These are phyloP conservation scores for Brassica juncea DNA, from an alignment of 345 rosid species.

Conservation along the genomic window DNA sequence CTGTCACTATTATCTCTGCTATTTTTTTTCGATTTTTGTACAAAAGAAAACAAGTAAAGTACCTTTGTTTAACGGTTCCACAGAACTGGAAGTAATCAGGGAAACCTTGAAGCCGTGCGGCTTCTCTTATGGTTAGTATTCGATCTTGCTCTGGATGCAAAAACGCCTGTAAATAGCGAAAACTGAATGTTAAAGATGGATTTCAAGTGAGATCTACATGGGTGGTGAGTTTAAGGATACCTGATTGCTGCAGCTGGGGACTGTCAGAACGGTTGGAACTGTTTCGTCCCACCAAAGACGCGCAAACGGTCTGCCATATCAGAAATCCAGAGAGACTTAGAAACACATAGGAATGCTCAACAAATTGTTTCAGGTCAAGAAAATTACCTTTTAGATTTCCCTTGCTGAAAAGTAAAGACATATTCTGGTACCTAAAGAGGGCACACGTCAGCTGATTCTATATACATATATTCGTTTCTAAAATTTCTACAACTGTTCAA, in stretches of 20 bases:
- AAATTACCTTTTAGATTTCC: conserved; percentile 81
- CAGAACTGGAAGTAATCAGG: conserved; percentile 90
- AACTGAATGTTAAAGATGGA: not conserved
- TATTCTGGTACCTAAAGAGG: conserved; percentile 69
- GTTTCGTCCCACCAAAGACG: conserved; percentile 99
- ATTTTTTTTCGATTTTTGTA: not conserved
- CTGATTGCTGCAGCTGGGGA: conserved; percentile 65
- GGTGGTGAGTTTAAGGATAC: conserved; percentile 36
- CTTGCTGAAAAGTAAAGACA: conserved; percentile 62
- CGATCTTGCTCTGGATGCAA: conserved; percentile 98
- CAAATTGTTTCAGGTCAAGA: conserved; percentile 17
- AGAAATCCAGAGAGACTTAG: not conserved
- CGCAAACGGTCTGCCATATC: conserved; percentile 65
- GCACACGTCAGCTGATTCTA: conserved; percentile 20
- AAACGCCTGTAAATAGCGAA: conserved; percentile 50
- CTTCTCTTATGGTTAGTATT: conserved; percentile 78
- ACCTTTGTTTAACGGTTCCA: conserved; percentile 77
- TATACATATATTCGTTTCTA: not conserved
- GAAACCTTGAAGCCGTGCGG: conserved; percentile 94
- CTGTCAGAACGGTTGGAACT: conserved; percentile 74
- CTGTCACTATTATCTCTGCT: not conserved
- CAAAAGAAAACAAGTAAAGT: conserved; percentile 16
- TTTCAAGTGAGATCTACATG: conserved; percentile 18
- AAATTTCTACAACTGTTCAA: not conserved
- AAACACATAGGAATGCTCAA: not conserved